Percentiles rank a stretch among this genome's conserved stretches.
Evolutionary conservation across 1,139 yeast genomes (phyloP).

Genomic region (Geotrichum citri-aurantii): DNA sequence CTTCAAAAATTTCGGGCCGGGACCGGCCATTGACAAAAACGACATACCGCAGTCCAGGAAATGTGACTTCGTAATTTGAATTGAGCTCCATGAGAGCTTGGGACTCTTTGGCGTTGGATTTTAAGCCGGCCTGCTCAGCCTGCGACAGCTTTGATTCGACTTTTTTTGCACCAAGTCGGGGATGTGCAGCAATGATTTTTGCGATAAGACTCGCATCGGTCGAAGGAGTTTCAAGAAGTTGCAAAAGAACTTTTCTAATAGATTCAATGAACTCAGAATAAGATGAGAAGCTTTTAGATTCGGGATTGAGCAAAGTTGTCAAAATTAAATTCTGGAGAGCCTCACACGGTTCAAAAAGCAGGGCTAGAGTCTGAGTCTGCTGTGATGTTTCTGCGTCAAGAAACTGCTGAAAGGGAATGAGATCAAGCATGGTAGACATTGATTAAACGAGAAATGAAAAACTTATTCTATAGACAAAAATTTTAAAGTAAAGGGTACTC

Average conservation of each 20-base stretch:
- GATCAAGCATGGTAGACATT: neutral
- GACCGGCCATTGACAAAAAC: conserved; percentile 83
- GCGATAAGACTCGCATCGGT: conserved; percentile 20
- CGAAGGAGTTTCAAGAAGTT: conserved; percentile 24
- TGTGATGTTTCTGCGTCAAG: conserved; percentile 25
- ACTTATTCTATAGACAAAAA: too few relatives aligned
- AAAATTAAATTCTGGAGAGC: conserved; percentile 45
- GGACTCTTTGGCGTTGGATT: conserved; percentile 42
- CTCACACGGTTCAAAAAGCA: conserved; percentile 63
- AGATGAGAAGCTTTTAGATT: conserved; percentile 18
- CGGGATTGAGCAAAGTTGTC: conserved; percentile 31
- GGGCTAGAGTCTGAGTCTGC: conserved; percentile 42
- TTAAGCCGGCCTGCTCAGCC: conserved; percentile 63
- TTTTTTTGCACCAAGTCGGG: conserved; percentile 66
- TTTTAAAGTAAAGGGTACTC: too few relatives aligned
- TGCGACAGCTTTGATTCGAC: conserved; percentile 57
- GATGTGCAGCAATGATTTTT: conserved; percentile 67
- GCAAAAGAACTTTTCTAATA: conserved; percentile 40
- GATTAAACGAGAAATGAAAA: neutral
- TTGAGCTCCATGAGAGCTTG: conserved; percentile 49
- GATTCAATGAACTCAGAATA: conserved; percentile 51
- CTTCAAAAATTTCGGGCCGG: conserved; percentile 56
- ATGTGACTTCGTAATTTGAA: conserved; percentile 54
- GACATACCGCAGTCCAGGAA: conserved; percentile 84
- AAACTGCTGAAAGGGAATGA: conserved; percentile 8